A percentile compares a stretch with the other conserved stretches of the same genome.
Evolutionary conservation across 306 rosid genomes (phyloP).

Genomic region (Castanea sativa): DNA sequence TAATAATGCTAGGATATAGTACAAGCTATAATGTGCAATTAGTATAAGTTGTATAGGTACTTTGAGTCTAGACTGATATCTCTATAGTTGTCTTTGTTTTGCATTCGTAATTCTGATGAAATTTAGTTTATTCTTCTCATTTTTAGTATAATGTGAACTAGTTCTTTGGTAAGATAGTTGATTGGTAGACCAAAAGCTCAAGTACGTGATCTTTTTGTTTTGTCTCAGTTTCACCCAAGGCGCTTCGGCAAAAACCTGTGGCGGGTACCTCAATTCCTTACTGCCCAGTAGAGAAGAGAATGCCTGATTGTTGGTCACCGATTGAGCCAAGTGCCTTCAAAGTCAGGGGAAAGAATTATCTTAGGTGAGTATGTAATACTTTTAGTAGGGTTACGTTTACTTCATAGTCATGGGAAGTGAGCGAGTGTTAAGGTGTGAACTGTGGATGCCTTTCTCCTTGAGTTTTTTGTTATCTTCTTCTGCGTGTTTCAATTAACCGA

Average conservation of each 20-base stretch:
- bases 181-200: slow-evolving; percentile 21
- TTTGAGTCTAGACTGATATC: no score
- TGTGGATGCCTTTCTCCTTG: neutral
- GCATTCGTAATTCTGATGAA: neutral
- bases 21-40: no score
- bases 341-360: slow-evolving; percentile 81
- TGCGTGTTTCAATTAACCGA: slow-evolving; percentile 13
- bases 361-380: slow-evolving; percentile 46
- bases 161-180: neutral
- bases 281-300: slow-evolving; percentile 67
- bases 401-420: neutral
- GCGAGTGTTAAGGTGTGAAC: no score
- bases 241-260: slow-evolving; percentile 51
- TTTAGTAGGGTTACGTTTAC: neutral
- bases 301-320: slow-evolving; percentile 77
- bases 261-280: slow-evolving; percentile 71
- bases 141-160: neutral
- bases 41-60: no score
- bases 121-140: slow-evolving; percentile 5
- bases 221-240: slow-evolving; percentile 72
- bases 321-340: slow-evolving; percentile 80
- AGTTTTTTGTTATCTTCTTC: neutral
- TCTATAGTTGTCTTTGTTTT: neutral
- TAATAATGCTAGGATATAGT: no score
- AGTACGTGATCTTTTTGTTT: slow-evolving; percentile 9